Base-by-base conservation (phyloP, 1,284 basidiomycete genomes). In the Tranzscheliella williamsii region DNA sequence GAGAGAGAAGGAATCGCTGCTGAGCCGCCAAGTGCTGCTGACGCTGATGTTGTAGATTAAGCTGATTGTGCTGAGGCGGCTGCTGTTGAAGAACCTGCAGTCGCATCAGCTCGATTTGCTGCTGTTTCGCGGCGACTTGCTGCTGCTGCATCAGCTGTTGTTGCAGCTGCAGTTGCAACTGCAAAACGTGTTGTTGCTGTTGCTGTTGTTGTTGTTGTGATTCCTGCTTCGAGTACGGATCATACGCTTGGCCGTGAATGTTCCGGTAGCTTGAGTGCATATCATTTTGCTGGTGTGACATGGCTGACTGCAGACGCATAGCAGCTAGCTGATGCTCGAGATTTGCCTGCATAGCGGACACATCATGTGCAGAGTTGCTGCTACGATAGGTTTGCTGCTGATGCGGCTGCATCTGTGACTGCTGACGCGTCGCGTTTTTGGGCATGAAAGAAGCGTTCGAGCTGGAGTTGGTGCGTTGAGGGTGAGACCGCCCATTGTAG, bases 301-400 rank as follows among this genome's bases (percentile, higher is more conserved):
- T 22, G 3, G 46, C 45, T 20, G 58, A 55, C 34, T 69, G 67
- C 24, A 72, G 53, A 15, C 64, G 63, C 43, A 72, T 50, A 9
- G 63, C 54, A 21, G 64, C 56, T 11, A 70, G 49, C 51, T 73
- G 70, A 17, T 63, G 58, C 48, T 72, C 63, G 24, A 70, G 56
- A 30, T 54, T 54, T 7, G 49, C 54, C 35, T 56, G 58, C 20
- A 53, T 29, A 4, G 49, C 38, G 4, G 43, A 46, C n/a, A 55
- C 48, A 41, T 52, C 52, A 17, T 50, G 34, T 12, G 47, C 35
- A 21, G 49, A 40, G 24, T 56, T 47, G 20, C 34, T 37, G 24
- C 31, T 27, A 15, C 44, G 45, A 30, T 61, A 48, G 5, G 38
- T 38, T 18, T 42, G 42, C 27, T 54, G 55, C 31, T 53, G 49